phyloP scores from a whole-genome alignment of 2,329 filamentous ascomycete genomes.

The Cladosporium colombiae region DNA sequence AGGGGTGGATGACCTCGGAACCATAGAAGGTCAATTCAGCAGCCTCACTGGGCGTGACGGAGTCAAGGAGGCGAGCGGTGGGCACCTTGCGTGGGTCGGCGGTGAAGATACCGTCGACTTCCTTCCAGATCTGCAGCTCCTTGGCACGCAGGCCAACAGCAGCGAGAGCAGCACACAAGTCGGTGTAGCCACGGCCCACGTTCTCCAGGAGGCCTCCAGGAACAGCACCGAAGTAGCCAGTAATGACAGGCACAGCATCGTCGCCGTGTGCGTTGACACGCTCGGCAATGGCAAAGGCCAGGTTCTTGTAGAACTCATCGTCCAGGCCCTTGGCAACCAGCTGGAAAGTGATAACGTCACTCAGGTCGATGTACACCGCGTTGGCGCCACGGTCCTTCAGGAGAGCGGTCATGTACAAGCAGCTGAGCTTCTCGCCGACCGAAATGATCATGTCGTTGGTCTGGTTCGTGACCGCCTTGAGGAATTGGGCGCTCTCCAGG shows the following conservation, averaged over 20 bases:
- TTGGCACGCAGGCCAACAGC: constrained; percentile 84
- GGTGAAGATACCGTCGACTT: constrained; percentile 93
- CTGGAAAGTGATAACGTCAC: constrained; percentile 72
- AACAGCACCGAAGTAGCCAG: constrained; percentile 92
- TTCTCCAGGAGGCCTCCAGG: constrained; percentile 88
- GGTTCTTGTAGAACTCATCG: constrained; percentile 49
- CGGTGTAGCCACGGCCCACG: constrained; percentile 93
- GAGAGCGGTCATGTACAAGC: constrained; percentile 83
- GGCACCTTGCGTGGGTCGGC: constrained; percentile 86
- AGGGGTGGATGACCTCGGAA: constrained; percentile 93
- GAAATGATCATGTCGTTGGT: constrained; percentile 76
- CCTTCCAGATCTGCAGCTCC: constrained; percentile 98
- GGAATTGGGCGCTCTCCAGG: constrained; percentile 61
- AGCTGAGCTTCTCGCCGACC: constrained; percentile 94
- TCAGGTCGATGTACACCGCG: constrained; percentile 86
- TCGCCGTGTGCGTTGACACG: constrained; percentile 46
- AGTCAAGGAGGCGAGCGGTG: constrained; percentile 82
- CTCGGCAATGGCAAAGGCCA: constrained; percentile 44
- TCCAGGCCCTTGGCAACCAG: constrained; percentile 43
- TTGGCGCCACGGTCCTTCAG: constrained; percentile 78
- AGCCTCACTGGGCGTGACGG: constrained; percentile 91
- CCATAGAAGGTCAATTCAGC: constrained; percentile 80
- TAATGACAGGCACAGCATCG: constrained; percentile 56
- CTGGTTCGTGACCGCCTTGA: constrained; percentile 54
- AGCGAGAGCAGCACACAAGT: constrained; percentile 88